These are phyloP conservation scores for Salix dunnii DNA, from an alignment of 345 rosid species.

Conservation along the genomic window DNA sequence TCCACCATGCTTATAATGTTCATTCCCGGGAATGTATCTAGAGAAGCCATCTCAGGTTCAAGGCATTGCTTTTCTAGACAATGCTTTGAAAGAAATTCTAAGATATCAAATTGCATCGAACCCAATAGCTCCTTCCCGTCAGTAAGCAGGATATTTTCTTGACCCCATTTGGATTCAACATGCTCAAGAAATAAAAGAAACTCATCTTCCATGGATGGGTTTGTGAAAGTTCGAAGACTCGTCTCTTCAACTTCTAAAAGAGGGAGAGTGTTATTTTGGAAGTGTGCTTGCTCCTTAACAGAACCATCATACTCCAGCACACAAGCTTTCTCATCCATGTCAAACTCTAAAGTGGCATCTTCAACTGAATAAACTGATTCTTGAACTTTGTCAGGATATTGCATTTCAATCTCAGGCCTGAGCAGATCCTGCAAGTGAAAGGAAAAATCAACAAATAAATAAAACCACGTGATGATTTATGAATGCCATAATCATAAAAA, in stretches of 20 bases:
- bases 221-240: slow-evolving; percentile 37
- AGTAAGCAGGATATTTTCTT: slow-evolving; percentile 23
- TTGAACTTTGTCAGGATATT: slow-evolving; percentile 34
- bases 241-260: slow-evolving; percentile 68
- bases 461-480: slow-evolving; percentile 3
- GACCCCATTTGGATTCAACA: slow-evolving; percentile 29
- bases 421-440: slow-evolving; percentile 44
- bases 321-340: slow-evolving; percentile 32
- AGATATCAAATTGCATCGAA: slow-evolving; percentile 32
- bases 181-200: slow-evolving; percentile 44
- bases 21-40: slow-evolving; percentile 30
- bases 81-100: slow-evolving; percentile 44
- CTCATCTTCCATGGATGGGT: slow-evolving; percentile 42
- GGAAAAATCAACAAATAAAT: background rate
- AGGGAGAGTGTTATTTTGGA: slow-evolving; percentile 42
- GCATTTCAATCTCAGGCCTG: slow-evolving; percentile 24
- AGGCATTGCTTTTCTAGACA: slow-evolving; percentile 38
- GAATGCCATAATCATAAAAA: slow-evolving; percentile 1
- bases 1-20: slow-evolving; percentile 50
- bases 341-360: slow-evolving; percentile 39
- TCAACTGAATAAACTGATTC: slow-evolving; percentile 53
- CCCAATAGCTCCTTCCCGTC: slow-evolving; percentile 44
- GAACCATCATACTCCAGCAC: slow-evolving; percentile 42
- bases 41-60: slow-evolving; percentile 35
- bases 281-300: slow-evolving; percentile 30